Conservation (phyloP, 768 basidiomycete species). For the Pleurotus giganteus region DNA sequence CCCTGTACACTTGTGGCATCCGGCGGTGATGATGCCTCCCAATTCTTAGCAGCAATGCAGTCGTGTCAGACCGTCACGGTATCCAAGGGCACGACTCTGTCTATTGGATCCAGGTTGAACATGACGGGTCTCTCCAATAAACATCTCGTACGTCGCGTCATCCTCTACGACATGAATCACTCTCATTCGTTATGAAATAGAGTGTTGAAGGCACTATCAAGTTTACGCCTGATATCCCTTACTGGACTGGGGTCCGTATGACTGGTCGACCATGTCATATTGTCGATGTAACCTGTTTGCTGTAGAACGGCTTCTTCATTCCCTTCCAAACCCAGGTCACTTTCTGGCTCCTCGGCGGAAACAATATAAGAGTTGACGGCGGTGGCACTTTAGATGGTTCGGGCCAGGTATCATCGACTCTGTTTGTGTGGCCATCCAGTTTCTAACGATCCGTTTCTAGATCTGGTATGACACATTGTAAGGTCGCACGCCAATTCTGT, state of each 20-base stretch:
- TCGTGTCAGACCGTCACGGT: slow-evolving; percentile 40
- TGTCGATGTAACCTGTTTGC: background rate
- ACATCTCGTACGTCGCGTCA: slow-evolving; percentile 43
- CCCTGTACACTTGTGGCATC: slow-evolving; percentile 41
- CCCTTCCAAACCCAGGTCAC: slow-evolving; percentile 52
- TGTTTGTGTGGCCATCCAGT: background rate
- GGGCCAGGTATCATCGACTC: slow-evolving; percentile 44
- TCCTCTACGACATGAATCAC: background rate
- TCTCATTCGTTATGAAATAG: slow-evolving; percentile 22
- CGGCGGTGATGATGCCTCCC: slow-evolving; percentile 51
- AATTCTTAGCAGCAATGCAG: slow-evolving; percentile 41
- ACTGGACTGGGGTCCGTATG: slow-evolving; percentile 47
- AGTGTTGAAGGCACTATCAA: slow-evolving; percentile 48
- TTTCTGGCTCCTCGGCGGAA: slow-evolving; percentile 55
- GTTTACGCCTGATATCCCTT: slow-evolving; percentile 48
- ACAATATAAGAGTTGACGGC: slow-evolving; percentile 47
- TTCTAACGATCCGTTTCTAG: slow-evolving; percentile 20
- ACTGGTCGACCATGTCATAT: background rate
- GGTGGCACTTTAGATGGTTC: slow-evolving; percentile 66
- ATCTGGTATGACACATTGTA: slow-evolving; percentile 57
- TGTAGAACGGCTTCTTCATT: slow-evolving; percentile 49
- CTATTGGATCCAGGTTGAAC: slow-evolving; percentile 48
- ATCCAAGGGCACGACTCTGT: slow-evolving; percentile 45
- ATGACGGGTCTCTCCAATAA: slow-evolving; percentile 51
- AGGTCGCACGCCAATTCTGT: slow-evolving; percentile 3